These are phyloP conservation scores for Chaetomium globosum DNA, from an alignment of 2,329 filamentous ascomycete species.

Conservation along the genomic window DNA sequence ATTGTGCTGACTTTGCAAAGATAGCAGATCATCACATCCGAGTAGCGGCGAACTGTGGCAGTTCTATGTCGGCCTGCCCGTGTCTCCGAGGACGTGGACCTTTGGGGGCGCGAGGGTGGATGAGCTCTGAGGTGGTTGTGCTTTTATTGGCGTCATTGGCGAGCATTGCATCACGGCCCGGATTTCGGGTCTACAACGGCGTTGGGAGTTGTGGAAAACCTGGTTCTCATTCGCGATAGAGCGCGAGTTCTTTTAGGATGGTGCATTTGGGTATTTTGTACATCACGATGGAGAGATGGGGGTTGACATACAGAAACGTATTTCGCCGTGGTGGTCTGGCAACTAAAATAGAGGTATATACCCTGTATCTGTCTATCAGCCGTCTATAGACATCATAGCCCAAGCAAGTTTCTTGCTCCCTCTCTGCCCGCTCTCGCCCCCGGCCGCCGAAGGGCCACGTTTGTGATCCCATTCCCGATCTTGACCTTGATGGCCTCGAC, in stretches of 20 bases:
- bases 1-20: constrained; percentile 38
- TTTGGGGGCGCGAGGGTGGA: constrained; percentile 51
- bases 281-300: neutral
- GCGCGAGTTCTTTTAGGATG: neutral
- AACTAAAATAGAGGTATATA: neutral
- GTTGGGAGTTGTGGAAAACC: constrained; percentile 13
- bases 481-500: constrained; percentile 71
- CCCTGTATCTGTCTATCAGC: neutral
- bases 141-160: constrained; percentile 9
- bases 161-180: constrained; percentile 23
- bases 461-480: constrained; percentile 67
- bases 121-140: constrained; percentile 48
- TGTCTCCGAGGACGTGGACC: constrained; percentile 53
- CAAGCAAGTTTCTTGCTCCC: constrained; percentile 24
- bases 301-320: neutral
- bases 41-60: constrained; percentile 52
- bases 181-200: constrained; percentile 3
- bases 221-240: neutral
- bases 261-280: neutral
- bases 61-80: constrained; percentile 57
- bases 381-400: constrained; percentile 2
- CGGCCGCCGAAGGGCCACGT: constrained; percentile 23
- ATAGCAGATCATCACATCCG: constrained; percentile 49
- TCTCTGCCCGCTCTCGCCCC: constrained; percentile 11
- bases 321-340: neutral